These are phyloP conservation scores for Russula compacta DNA, from an alignment of 768 basidiomycete genomes.

Conservation along the genomic window DNA sequence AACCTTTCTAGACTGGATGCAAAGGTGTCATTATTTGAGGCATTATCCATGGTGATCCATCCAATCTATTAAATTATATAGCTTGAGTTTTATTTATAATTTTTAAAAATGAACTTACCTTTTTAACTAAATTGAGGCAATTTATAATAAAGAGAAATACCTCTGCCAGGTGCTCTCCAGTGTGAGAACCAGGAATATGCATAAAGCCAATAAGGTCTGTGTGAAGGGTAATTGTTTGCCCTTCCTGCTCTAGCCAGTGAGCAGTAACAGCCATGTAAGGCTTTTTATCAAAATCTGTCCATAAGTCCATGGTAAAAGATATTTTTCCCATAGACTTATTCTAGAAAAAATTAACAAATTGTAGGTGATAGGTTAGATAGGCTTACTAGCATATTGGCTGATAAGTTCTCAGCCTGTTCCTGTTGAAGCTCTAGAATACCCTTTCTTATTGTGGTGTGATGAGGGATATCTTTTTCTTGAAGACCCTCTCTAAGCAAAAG, in stretches of 20 bases:
- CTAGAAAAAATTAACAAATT: not conserved
- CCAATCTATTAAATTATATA: too few relatives aligned
- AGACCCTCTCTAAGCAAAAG: not conserved
- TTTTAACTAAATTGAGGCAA: not conserved
- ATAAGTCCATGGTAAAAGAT: not conserved
- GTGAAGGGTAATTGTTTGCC: not conserved
- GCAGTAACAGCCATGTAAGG: not conserved
- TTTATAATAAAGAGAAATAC: not conserved
- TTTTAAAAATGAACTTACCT: too few relatives aligned
- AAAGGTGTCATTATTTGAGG: too few relatives aligned
- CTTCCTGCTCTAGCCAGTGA: not conserved
- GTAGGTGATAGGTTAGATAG: not conserved
- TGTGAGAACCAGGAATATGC: not conserved
- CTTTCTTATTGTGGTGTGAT: not conserved
- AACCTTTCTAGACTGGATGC: too few relatives aligned
- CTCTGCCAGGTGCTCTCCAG: not conserved
- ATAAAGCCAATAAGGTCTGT: not conserved
- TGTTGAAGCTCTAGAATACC: not conserved
- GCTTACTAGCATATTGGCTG: not conserved
- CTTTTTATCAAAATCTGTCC: not conserved
- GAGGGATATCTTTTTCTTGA: not conserved
- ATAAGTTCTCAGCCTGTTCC: not conserved
- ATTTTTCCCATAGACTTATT: not conserved
- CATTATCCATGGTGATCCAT: too few relatives aligned
- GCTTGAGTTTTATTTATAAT: too few relatives aligned